Evolutionary conservation across 371 early-diverging fungal genomes (phyloP).

Genomic region (Circinella minor): DNA sequence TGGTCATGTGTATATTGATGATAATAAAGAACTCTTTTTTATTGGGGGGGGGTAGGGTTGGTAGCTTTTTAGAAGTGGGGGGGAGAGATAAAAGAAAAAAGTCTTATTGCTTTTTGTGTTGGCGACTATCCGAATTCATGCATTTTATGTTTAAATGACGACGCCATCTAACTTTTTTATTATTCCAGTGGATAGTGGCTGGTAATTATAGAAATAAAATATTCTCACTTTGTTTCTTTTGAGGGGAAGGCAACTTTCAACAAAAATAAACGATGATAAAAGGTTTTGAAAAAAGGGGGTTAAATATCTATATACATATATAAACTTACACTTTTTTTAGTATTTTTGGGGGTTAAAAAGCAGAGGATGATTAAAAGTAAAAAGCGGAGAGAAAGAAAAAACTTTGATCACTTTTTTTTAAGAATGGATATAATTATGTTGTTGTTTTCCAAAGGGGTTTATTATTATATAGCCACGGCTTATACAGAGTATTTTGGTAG

Average conservation of each 20-base stretch:
- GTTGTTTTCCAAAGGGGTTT: conserved; percentile 2
- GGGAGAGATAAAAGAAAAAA: neutral
- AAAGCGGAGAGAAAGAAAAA: neutral
- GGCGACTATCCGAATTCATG: conserved; percentile 7
- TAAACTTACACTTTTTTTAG: too few relatives aligned
- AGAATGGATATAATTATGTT: neutral
- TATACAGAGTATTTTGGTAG: neutral
- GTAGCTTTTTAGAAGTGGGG: neutral
- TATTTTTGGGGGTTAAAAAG: too few relatives aligned
- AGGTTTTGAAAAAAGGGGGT: too few relatives aligned
- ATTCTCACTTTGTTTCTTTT: neutral
- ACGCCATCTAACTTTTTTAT: conserved; percentile 1
- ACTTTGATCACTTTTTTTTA: conserved; percentile 3
- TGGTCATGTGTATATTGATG: neutral
- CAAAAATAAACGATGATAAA: too few relatives aligned
- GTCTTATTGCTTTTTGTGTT: neutral
- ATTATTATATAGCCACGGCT: neutral
- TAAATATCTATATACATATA: too few relatives aligned
- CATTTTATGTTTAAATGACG: conserved; percentile 11
- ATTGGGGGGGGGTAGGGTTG: too few relatives aligned
- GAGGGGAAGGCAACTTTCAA: neutral
- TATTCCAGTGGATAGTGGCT: conserved; percentile 6
- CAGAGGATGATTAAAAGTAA: neutral
- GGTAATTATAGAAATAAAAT: neutral
- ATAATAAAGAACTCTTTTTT: too few relatives aligned